Percentiles rank a stretch among this genome's conserved stretches.
Evolutionary conservation across 2,329 filamentous ascomycete genomes (phyloP).

Genomic region (Fusarium chaquense): DNA sequence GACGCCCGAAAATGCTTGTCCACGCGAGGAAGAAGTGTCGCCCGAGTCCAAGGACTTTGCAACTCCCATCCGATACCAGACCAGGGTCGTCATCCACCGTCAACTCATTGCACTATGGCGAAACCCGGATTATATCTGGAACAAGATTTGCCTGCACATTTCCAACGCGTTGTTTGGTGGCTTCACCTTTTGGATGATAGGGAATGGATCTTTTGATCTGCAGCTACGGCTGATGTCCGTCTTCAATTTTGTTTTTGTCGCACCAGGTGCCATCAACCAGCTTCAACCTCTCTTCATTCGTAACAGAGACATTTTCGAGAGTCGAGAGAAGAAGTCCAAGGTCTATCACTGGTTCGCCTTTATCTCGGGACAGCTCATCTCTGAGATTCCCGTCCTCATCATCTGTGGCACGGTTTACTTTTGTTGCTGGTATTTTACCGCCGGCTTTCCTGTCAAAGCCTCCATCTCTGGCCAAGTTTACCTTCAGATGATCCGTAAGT

Average conservation of each 20-base stretch:
- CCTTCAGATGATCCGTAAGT: neutral
- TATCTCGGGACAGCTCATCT: constrained; percentile 63
- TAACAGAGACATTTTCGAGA: constrained; percentile 61
- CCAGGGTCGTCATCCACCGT: neutral
- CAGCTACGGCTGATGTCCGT: constrained; percentile 70
- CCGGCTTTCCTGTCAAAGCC: constrained; percentile 61
- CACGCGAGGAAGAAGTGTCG: no score
- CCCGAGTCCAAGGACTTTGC: neutral
- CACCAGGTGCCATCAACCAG: constrained; percentile 64
- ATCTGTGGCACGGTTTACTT: constrained; percentile 61
- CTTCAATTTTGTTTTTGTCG: constrained; percentile 73
- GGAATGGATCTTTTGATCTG: constrained; percentile 61
- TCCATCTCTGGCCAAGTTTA: constrained; percentile 64
- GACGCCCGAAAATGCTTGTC: no score
- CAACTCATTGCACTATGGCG: constrained; percentile 58
- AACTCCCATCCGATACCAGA: neutral
- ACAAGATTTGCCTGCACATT: constrained; percentile 70
- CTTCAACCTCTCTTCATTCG: constrained; percentile 62
- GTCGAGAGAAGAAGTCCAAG: constrained; percentile 62
- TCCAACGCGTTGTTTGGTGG: constrained; percentile 68
- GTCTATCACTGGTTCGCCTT: constrained; percentile 72
- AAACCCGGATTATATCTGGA: constrained; percentile 75
- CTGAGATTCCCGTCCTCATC: constrained; percentile 60
- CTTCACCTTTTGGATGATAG: constrained; percentile 72
- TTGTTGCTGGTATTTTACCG: constrained; percentile 69